Base-by-base conservation (phyloP, 2,329 filamentous ascomycete genomes). In the Fusarium multiceps region DNA sequence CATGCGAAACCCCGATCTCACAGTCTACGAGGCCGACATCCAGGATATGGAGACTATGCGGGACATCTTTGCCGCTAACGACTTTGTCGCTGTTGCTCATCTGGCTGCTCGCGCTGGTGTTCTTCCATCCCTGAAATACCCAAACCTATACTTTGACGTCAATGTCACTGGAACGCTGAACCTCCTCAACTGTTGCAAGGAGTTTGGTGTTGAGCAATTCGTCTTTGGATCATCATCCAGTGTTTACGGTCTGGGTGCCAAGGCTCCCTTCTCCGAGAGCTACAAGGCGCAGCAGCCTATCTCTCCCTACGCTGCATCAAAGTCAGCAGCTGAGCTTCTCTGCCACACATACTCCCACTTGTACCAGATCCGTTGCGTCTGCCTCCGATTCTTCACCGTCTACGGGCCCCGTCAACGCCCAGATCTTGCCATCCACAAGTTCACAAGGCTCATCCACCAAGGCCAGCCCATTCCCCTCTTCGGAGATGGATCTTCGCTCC, bases 181-280 rank as follows among this genome's bases (percentile, higher is more conserved):
- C n/a, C 23, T 63, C 1, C 42, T 63, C 3, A 42, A 63, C 13
- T 63, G 60, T 6, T 50, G 48, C 4, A 48, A 54, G 20, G 60
- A 63, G 5, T 63, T 63, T 41, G 57, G 40, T 3, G 48, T 63
- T 3, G 42, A 28, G 21, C 60, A 63, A 7, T 63, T 63, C 3
- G 58, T 63, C 12, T 56, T 63, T 14, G 60, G 60, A 32, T 63
- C 60, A 2, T 63, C 60, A 4, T 63, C 60, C 1, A 63, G 60
- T 37, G 60, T 63, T 0, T 63, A 63, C 4, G 60, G 60, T 0
- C 27, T 63, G 7, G 58, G 58, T 8, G 60, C 60, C 3, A 63
- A 63, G 3, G 60, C 27, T 21, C 60, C 60, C 1, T 63, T 63
- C 48, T 56, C 43, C 1, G 60, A 63, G 18, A 42, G 27, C 18